Evolutionary conservation across 1,284 basidiomycete species (phyloP).

Genomic region (Austropuccinia psidii): DNA sequence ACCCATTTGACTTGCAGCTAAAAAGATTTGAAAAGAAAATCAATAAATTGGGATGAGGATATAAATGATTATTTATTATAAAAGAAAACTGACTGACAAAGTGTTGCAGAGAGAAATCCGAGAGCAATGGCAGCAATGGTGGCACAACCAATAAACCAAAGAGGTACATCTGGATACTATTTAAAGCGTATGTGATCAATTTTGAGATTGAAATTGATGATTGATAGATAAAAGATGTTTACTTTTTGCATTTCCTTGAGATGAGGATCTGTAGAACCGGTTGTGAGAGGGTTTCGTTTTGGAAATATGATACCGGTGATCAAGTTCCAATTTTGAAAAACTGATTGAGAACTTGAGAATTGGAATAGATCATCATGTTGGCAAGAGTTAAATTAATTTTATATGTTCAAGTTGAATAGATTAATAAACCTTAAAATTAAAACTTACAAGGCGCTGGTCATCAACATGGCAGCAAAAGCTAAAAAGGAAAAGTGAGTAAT

Average conservation of each 20-base stretch:
- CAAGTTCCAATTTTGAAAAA: conserved; percentile 34
- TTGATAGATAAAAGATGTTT: neutral
- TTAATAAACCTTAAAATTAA: neutral
- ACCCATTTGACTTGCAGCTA: conserved; percentile 25
- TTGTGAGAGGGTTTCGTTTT: neutral
- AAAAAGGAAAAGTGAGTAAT: neutral
- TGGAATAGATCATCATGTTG: no score
- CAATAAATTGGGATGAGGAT: neutral
- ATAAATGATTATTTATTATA: neutral
- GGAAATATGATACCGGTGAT: conserved; percentile 12
- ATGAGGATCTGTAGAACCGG: conserved; percentile 14
- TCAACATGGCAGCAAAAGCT: conserved; percentile 36
- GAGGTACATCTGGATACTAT: conserved; percentile 23
- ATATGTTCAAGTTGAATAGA: no score
- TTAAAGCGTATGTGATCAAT: neutral
- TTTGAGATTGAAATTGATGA: neutral
- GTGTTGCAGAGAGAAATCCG: conserved; percentile 24
- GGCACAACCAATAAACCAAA: conserved; percentile 26
- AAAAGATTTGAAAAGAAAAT: neutral
- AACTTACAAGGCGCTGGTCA: conserved; percentile 37
- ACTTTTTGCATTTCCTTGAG: conserved; percentile 31
- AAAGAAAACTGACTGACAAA: conserved; percentile 3
- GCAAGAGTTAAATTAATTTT: no score
- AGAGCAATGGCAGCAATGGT: conserved; percentile 8
- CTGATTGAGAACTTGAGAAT: conserved; percentile 24